phyloP scores from a whole-genome alignment of 2,329 filamentous ascomycete species.

The Neodidymelliopsis sp. region DNA sequence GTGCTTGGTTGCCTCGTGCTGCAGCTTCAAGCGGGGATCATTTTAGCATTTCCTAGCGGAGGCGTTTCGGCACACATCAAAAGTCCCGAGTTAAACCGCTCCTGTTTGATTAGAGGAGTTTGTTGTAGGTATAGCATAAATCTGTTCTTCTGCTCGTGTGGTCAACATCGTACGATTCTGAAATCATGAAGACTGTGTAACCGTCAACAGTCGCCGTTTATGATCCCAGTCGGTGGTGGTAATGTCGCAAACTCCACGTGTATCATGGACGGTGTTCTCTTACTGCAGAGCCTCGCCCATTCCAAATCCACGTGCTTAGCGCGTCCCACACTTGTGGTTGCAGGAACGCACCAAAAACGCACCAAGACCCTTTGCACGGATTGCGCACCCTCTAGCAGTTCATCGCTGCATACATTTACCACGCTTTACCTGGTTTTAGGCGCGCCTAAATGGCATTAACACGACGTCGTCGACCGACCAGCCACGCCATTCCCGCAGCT shows the following conservation, averaged over 20 bases:
- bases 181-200: conserved; percentile 8
- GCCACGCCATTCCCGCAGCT: conserved; percentile 16
- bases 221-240: background rate
- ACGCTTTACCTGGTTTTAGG: conserved; percentile 16
- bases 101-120: conserved; percentile 14
- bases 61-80: conserved; percentile 34
- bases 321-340: conserved; percentile 18
- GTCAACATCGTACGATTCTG: conserved; percentile 14
- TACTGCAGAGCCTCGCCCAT: conserved; percentile 15
- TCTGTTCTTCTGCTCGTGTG: conserved; percentile 6
- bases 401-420: conserved; percentile 5
- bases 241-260: conserved; percentile 5
- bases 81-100: conserved; percentile 19
- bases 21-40: conserved; percentile 26
- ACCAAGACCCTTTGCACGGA: conserved; percentile 4
- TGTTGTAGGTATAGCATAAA: conserved; percentile 7
- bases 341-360: conserved; percentile 17
- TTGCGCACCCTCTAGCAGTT: conserved; percentile 13
- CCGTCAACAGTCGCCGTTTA: conserved; percentile 18
- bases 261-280: conserved; percentile 3
- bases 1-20: conserved; percentile 19
- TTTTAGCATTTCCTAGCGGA: conserved; percentile 28
- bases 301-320: conserved; percentile 18
- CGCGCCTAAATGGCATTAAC: conserved; percentile 7
- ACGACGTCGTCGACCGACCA: conserved; percentile 2